Evolutionary conservation across 1,284 basidiomycete genomes (phyloP).

Genomic region (Schizopora paradoxa): DNA sequence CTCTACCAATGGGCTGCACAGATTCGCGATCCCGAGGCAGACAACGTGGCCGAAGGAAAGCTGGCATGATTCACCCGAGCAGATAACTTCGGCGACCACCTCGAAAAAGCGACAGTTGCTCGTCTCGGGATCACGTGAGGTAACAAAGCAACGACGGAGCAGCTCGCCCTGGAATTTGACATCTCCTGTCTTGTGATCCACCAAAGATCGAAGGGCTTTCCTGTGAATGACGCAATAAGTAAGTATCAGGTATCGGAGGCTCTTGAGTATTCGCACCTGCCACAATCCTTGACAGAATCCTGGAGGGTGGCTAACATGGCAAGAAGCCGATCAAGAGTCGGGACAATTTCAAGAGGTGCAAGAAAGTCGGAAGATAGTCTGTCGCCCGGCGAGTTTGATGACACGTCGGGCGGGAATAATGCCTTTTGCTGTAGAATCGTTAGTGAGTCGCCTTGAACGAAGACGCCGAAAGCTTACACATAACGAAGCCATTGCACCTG

Average conservation of each 20-base stretch:
- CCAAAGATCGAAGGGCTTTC: constrained; percentile 73
- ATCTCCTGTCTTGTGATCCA: constrained; percentile 59
- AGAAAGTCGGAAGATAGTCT: constrained; percentile 41
- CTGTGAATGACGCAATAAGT: constrained; percentile 34
- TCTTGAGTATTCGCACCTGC: constrained; percentile 46
- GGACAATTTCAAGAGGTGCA: constrained; percentile 46
- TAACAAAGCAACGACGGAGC: constrained; percentile 68
- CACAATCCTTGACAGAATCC: constrained; percentile 43
- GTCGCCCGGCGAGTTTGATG: constrained; percentile 59
- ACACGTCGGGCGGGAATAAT: constrained; percentile 58
- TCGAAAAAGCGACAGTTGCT: constrained; percentile 72
- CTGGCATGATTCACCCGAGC: constrained; percentile 48
- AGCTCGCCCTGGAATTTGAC: constrained; percentile 63
- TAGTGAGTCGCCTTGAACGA: neutral
- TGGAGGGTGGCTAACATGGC: constrained; percentile 63
- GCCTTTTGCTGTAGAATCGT: constrained; percentile 54
- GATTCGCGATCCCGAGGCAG: constrained; percentile 82
- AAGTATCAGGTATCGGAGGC: constrained; percentile 11
- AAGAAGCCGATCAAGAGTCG: constrained; percentile 58
- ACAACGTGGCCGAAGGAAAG: constrained; percentile 74
- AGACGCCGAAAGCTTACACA: constrained; percentile 60
- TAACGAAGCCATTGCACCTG: constrained; percentile 81
- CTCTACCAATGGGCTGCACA: constrained; percentile 67
- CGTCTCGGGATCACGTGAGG: constrained; percentile 46
- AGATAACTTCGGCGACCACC: constrained; percentile 71